phyloP scores from a whole-genome alignment of 2,329 filamentous ascomycete species.

The Aspergillus sp. region DNA sequence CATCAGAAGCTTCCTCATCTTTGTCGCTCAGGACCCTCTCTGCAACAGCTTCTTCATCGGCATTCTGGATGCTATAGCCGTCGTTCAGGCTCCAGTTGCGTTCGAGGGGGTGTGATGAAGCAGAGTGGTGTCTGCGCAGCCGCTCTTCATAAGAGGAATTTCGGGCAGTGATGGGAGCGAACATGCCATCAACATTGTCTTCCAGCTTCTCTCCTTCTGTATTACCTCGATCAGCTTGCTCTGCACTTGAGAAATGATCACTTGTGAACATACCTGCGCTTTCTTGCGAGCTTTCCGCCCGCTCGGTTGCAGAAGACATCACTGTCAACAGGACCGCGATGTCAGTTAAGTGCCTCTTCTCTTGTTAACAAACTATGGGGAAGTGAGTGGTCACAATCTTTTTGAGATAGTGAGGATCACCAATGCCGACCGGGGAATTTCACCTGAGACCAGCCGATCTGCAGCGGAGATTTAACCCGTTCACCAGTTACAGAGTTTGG shows the following conservation, averaged over 20 bases:
- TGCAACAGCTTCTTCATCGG: constrained; percentile 26
- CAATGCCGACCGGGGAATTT: not conserved
- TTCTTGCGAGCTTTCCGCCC: constrained; percentile 5
- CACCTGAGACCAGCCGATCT: not conserved
- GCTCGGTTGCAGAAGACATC: not conserved
- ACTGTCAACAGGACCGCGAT: too few relatives aligned
- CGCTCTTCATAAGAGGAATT: constrained; percentile 18
- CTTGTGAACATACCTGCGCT: constrained; percentile 6
- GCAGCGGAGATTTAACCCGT: not conserved
- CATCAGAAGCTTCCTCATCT: constrained; percentile 24
- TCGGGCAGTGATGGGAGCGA: constrained; percentile 26
- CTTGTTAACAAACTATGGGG: too few relatives aligned
- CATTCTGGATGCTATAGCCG: constrained; percentile 31
- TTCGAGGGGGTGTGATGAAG: constrained; percentile 31
- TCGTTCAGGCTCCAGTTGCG: constrained; percentile 41
- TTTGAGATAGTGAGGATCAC: not conserved
- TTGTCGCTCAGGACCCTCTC: constrained; percentile 14
- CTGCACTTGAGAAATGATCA: constrained; percentile 12
- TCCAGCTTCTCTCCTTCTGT: constrained; percentile 12
- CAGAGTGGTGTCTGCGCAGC: constrained; percentile 25
- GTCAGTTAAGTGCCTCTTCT: too few relatives aligned
- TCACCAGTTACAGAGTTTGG: not conserved
- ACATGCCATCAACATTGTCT: constrained; percentile 16
- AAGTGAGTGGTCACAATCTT: not conserved
- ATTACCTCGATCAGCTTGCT: constrained; percentile 9